A percentile compares a stretch with the other conserved stretches of the same genome.
Evolutionary conservation across 1,139 yeast species (phyloP).

Genomic region (Sugiyamaella pinicola): DNA sequence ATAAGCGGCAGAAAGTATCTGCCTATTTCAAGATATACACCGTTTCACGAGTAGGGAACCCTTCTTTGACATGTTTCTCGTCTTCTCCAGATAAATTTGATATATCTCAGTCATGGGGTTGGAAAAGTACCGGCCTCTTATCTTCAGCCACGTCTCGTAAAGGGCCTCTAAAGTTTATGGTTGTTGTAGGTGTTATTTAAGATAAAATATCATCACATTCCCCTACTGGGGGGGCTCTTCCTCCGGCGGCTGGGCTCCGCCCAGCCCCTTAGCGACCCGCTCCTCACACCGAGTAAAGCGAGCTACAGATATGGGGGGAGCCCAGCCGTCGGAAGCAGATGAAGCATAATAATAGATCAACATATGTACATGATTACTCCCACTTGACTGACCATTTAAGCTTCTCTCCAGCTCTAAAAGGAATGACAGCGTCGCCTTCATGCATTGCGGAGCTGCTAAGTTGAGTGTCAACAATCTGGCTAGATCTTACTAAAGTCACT

Average conservation of each 20-base stretch:
- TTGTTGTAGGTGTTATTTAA: conserved; percentile 50
- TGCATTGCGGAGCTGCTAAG: conserved; percentile 43
- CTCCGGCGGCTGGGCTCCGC: too few relatives aligned
- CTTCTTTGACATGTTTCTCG: conserved; percentile 52
- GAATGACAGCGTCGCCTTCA: conserved; percentile 65
- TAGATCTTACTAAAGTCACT: conserved; percentile 47
- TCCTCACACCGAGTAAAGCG: neutral
- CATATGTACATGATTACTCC: conserved; percentile 38
- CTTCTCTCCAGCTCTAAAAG: conserved; percentile 83
- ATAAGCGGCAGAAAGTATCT: conserved; percentile 48
- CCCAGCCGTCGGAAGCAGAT: neutral
- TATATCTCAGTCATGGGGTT: conserved; percentile 59
- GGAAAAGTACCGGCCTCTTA: conserved; percentile 55
- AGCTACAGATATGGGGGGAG: neutral
- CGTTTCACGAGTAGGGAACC: conserved; percentile 50
- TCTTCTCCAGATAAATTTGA: conserved; percentile 55
- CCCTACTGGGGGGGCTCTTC: neutral
- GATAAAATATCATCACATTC: neutral
- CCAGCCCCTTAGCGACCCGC: too few relatives aligned
- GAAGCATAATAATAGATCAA: neutral
- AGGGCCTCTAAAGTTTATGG: conserved; percentile 51
- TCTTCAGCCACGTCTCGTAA: conserved; percentile 47
- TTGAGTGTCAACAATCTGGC: conserved; percentile 57
- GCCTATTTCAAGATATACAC: conserved; percentile 56
- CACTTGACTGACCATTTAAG: conserved; percentile 79